Evolutionary conservation across 805 yeast species (phyloP).

Genomic region (Ogataea minuta): DNA sequence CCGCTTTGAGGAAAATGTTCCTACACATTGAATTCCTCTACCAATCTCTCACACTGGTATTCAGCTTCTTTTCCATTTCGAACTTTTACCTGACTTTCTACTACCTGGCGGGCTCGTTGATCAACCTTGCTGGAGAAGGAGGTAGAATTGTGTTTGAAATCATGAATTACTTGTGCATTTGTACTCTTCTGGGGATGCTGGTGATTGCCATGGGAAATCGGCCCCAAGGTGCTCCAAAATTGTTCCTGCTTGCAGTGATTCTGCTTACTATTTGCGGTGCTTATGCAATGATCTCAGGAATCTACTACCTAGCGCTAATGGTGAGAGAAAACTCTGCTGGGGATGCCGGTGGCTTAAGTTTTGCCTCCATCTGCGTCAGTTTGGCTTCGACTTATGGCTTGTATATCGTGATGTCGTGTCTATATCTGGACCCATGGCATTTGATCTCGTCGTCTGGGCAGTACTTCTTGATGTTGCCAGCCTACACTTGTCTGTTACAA

Average conservation of each 20-base stretch:
- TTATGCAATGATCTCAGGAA: slow-evolving; percentile 79
- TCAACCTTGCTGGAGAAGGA: slow-evolving; percentile 58
- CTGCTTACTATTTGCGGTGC: slow-evolving; percentile 74
- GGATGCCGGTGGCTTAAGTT: slow-evolving; percentile 44
- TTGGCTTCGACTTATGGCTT: slow-evolving; percentile 89
- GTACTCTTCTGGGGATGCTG: slow-evolving; percentile 83
- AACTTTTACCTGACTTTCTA: slow-evolving; percentile 92
- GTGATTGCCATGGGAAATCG: slow-evolving; percentile 95
- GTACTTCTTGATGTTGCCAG: slow-evolving; percentile 85
- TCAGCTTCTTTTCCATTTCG: slow-evolving; percentile 89
- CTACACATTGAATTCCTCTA: slow-evolving; percentile 86
- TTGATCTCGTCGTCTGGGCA: slow-evolving; percentile 82
- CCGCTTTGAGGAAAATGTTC: slow-evolving; percentile 71
- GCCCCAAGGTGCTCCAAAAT: slow-evolving; percentile 89
- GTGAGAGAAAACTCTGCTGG: slow-evolving; percentile 39
- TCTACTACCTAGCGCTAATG: slow-evolving; percentile 69
- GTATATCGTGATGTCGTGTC: slow-evolving; percentile 74
- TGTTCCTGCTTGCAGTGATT: slow-evolving; percentile 72
- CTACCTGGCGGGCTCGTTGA: slow-evolving; percentile 85
- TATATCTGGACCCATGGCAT: slow-evolving; percentile 97
- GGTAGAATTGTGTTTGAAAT: slow-evolving; percentile 83
- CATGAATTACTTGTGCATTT: slow-evolving; percentile 79
- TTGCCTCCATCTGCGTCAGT: slow-evolving; percentile 79
- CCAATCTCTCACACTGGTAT: slow-evolving; percentile 74
- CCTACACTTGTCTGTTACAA: slow-evolving; percentile 88